phyloP scores from a whole-genome alignment of 331 rosid species.

The Rhamnella rubrinervis region DNA sequence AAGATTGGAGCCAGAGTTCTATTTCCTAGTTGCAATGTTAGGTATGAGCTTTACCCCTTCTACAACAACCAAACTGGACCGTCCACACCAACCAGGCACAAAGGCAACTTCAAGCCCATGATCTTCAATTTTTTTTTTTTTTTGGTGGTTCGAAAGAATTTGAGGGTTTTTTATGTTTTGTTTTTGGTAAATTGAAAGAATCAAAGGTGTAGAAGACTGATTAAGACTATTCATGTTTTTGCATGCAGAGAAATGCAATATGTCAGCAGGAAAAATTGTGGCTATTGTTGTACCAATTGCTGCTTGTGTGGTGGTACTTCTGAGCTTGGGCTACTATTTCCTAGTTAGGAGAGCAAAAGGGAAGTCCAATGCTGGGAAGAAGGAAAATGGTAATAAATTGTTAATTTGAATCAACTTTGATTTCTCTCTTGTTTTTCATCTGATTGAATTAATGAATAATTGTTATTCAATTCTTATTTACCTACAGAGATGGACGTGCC shows the following conservation, averaged over 20 bases:
- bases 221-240: background rate
- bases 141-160: too few relatives aligned
- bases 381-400: slow-evolving; percentile 1
- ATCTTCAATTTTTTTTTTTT: too few relatives aligned
- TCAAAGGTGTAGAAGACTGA: too few relatives aligned
- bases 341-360: slow-evolving; percentile 19
- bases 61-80: background rate
- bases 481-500: too few relatives aligned
- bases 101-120: background rate
- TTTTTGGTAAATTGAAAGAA: too few relatives aligned
- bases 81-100: background rate
- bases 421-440: too few relatives aligned
- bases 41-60: slow-evolving; percentile 50
- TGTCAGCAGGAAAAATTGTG: slow-evolving; percentile 7
- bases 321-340: slow-evolving; percentile 20
- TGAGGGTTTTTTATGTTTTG: too few relatives aligned
- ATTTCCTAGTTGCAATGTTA: slow-evolving; percentile 42
- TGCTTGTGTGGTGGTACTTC: slow-evolving; percentile 20
- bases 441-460: too few relatives aligned
- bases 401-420: too few relatives aligned
- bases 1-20: slow-evolving; percentile 36
- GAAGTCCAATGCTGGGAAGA: background rate
- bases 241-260: slow-evolving; percentile 33
- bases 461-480: too few relatives aligned
- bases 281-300: slow-evolving; percentile 31